These are phyloP conservation scores for Panicum hallii DNA, from an alignment of 202 grass and related monocot species.

Conservation along the genomic window DNA sequence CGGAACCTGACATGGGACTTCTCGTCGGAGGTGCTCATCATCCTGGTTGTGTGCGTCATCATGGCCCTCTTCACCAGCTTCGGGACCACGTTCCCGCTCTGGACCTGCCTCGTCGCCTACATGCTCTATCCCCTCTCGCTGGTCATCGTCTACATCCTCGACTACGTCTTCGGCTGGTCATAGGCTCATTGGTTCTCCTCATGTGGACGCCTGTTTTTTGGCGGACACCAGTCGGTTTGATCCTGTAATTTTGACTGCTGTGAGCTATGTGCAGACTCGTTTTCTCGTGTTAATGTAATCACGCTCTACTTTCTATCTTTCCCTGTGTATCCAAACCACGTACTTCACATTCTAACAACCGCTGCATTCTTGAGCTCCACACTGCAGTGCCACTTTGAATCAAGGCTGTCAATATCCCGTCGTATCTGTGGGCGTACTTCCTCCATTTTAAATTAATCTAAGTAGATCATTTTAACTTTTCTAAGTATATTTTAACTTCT, in stretches of 20 bases:
- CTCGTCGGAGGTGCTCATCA: constrained; percentile 86
- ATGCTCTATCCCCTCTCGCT: constrained; percentile 77
- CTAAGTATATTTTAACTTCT: too few species aligned
- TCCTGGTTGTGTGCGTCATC: constrained; percentile 74
- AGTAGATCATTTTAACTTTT: too few species aligned
- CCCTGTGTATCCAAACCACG: neutral
- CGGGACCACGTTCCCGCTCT: constrained; percentile 85
- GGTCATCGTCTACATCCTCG: constrained; percentile 73
- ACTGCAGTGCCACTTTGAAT: neutral
- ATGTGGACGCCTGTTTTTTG: constrained; percentile 7
- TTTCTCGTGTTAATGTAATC: constrained; percentile 29
- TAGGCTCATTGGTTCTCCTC: constrained; percentile 39
- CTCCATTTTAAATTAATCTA: too few species aligned
- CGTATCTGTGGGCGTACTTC: too few species aligned
- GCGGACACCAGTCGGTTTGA: neutral
- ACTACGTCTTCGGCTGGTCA: constrained; percentile 84
- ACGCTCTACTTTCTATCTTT: neutral
- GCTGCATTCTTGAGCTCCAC: neutral
- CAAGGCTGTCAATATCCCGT: too few species aligned
- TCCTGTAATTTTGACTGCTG: constrained; percentile 41
- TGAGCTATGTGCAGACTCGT: constrained; percentile 31
- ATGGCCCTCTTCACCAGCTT: constrained; percentile 95
- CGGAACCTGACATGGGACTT: constrained; percentile 89
- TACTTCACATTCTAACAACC: neutral
- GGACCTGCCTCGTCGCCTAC: constrained; percentile 83